Conservation (phyloP, 495 filamentous ascomycete species). For the Hyaloscypha bicolor region DNA sequence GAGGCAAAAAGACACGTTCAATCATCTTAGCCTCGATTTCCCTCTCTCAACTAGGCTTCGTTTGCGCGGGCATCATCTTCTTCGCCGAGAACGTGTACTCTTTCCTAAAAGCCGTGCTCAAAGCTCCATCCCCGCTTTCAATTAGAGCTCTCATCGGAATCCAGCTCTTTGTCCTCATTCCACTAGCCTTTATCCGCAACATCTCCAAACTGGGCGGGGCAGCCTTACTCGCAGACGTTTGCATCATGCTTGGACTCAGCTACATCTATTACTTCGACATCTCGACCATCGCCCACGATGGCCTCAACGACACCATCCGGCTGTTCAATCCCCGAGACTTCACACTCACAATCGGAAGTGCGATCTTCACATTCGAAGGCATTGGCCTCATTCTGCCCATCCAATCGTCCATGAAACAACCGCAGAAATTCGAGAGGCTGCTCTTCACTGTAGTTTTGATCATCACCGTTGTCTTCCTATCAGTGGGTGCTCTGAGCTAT, state of each 20-base stretch:
- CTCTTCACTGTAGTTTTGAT: conserved; percentile 62
- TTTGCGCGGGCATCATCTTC: conserved; percentile 67
- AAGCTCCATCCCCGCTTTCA: conserved; percentile 42
- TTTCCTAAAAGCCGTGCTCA: conserved; percentile 56
- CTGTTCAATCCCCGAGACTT: conserved; percentile 64
- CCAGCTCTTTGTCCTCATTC: conserved; percentile 58
- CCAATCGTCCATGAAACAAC: conserved; percentile 62
- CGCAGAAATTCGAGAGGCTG: conserved; percentile 58
- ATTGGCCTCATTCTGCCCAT: conserved; percentile 69
- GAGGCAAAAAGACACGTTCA: conserved; percentile 50
- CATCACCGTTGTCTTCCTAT: conserved; percentile 65
- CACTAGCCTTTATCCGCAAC: conserved; percentile 63
- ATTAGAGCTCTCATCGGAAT: conserved; percentile 52
- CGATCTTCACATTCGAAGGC: conserved; percentile 71
- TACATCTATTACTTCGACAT: conserved; percentile 69
- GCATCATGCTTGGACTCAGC: conserved; percentile 61
- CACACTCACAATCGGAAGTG: conserved; percentile 63
- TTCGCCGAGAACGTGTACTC: conserved; percentile 63
- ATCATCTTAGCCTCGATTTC: conserved; percentile 62
- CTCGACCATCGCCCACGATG: conserved; percentile 45
- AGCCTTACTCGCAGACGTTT: conserved; percentile 62
- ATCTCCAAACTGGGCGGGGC: conserved; percentile 64
- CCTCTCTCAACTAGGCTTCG: conserved; percentile 68
- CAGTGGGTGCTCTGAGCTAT: conserved; percentile 65
- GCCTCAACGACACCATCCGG: conserved; percentile 51